Evolutionary conservation across 176 grass and related monocot species (phyloP).

Genomic region (Lolium perenne): DNA sequence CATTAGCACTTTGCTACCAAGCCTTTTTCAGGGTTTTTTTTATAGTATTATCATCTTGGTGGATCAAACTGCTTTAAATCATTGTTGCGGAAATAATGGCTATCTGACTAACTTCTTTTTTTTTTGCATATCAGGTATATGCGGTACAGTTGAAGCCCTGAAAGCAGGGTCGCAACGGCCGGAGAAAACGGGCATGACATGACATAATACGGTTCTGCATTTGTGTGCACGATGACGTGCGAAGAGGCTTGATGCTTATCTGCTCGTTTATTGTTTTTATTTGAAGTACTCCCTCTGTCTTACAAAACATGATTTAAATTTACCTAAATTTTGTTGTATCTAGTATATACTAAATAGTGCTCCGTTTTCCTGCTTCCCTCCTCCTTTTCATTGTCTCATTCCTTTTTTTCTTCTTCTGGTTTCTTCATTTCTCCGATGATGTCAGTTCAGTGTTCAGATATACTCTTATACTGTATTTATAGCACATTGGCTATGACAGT

Average conservation of each 20-base stretch:
- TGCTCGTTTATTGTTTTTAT: not conserved
- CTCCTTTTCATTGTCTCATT: not conserved
- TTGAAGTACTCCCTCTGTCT: no score
- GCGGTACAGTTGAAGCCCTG: not conserved
- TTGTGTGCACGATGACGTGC: not conserved
- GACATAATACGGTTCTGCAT: not conserved
- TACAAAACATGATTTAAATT: no score
- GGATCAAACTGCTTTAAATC: constrained; percentile 13
- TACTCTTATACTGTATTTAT: no score
- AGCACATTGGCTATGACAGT: no score
- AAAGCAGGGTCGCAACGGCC: not conserved
- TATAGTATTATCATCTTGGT: no score
- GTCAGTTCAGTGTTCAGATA: no score
- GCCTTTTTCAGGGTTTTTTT: not conserved
- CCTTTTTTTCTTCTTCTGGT: not conserved
- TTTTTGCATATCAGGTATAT: not conserved
- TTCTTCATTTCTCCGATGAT: not conserved
- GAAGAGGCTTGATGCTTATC: not conserved
- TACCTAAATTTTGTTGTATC: no score
- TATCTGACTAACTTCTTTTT: not conserved
- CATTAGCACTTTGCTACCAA: not conserved
- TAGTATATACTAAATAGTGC: no score
- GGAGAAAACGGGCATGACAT: not conserved
- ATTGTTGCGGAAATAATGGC: not conserved
- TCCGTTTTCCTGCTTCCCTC: not conserved